Conservation (phyloP, 805 yeast species). For the Ogataea paradorogensis region DNA sequence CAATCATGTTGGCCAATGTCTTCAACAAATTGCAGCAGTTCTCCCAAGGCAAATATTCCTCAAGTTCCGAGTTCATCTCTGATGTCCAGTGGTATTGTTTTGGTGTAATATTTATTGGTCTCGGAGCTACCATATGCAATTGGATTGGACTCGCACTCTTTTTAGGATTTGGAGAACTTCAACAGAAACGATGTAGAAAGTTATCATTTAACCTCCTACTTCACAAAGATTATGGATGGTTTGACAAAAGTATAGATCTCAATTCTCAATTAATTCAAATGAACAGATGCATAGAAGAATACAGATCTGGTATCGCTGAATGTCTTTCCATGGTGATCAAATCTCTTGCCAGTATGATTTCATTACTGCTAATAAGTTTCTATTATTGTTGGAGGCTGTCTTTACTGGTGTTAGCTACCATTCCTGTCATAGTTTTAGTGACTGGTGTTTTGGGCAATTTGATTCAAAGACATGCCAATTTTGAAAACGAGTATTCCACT, state of each 20-base stretch:
- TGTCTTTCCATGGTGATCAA: slow-evolving; percentile 57
- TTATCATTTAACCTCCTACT: slow-evolving; percentile 45
- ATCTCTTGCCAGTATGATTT: slow-evolving; percentile 49
- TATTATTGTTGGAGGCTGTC: slow-evolving; percentile 84
- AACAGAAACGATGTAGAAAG: slow-evolving; percentile 55
- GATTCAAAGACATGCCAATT: slow-evolving; percentile 46
- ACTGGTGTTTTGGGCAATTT: slow-evolving; percentile 50
- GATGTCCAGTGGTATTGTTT: slow-evolving; percentile 36
- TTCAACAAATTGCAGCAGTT: slow-evolving; percentile 44
- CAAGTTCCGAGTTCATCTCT: slow-evolving; percentile 30
- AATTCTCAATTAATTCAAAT: slow-evolving; percentile 65
- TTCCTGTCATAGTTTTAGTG: slow-evolving; percentile 61
- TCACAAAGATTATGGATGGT: slow-evolving; percentile 54
- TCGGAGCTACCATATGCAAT: slow-evolving; percentile 39
- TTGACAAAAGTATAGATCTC: slow-evolving; percentile 51
- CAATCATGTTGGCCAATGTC: slow-evolving; percentile 64
- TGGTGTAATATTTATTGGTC: slow-evolving; percentile 44
- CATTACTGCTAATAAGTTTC: slow-evolving; percentile 63
- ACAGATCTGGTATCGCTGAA: slow-evolving; percentile 65
- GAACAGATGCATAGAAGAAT: slow-evolving; percentile 72
- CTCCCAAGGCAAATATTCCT: slow-evolving; percentile 26
- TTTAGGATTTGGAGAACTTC: slow-evolving; percentile 70
- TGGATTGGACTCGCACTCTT: slow-evolving; percentile 61
- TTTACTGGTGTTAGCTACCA: slow-evolving; percentile 64
- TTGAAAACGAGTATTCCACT: slow-evolving; percentile 57